Evolutionary conservation across 2,329 filamentous ascomycete genomes (phyloP).

Genomic region (Lasiodiplodia theobromae): DNA sequence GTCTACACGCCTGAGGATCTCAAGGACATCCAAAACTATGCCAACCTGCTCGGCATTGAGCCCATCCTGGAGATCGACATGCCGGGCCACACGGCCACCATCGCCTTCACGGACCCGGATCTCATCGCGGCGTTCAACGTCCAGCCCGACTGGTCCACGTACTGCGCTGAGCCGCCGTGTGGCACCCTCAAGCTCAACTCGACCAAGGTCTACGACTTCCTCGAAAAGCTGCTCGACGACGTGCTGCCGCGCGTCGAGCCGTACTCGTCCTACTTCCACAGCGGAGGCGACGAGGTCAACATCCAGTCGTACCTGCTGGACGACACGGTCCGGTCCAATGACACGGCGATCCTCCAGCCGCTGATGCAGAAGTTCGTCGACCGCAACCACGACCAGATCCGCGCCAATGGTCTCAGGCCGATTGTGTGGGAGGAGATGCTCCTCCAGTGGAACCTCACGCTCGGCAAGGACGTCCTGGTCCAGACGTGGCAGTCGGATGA

Average conservation of each 20-base stretch:
- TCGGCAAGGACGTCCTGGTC: slow-evolving; percentile 75
- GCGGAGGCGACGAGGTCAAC: slow-evolving; percentile 88
- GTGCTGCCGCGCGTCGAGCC: slow-evolving; percentile 71
- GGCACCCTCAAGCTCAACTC: slow-evolving; percentile 79
- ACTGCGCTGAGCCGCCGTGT: slow-evolving; percentile 62
- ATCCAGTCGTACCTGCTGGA: slow-evolving; percentile 73
- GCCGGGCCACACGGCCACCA: slow-evolving; percentile 77
- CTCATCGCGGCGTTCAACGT: slow-evolving; percentile 70
- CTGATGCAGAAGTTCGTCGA: slow-evolving; percentile 81
- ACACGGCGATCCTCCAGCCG: slow-evolving; percentile 70
- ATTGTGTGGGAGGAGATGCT: slow-evolving; percentile 92
- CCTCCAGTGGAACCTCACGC: slow-evolving; percentile 76
- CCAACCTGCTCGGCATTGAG: slow-evolving; percentile 70
- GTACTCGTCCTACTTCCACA: slow-evolving; percentile 75
- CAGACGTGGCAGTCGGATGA: slow-evolving; percentile 77
- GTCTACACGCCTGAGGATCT: slow-evolving; percentile 74
- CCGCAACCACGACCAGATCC: slow-evolving; percentile 70
- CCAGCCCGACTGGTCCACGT: slow-evolving; percentile 61
- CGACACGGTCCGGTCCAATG: slow-evolving; percentile 72
- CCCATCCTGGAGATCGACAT: slow-evolving; percentile 81
- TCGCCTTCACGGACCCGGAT: slow-evolving; percentile 72
- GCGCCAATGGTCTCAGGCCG: slow-evolving; percentile 70
- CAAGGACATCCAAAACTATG: slow-evolving; percentile 72
- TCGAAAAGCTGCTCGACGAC: slow-evolving; percentile 77
- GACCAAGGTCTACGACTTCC: slow-evolving; percentile 71